phyloP scores from a whole-genome alignment of 2,329 filamentous ascomycete species.

The Claviceps cyperi region DNA sequence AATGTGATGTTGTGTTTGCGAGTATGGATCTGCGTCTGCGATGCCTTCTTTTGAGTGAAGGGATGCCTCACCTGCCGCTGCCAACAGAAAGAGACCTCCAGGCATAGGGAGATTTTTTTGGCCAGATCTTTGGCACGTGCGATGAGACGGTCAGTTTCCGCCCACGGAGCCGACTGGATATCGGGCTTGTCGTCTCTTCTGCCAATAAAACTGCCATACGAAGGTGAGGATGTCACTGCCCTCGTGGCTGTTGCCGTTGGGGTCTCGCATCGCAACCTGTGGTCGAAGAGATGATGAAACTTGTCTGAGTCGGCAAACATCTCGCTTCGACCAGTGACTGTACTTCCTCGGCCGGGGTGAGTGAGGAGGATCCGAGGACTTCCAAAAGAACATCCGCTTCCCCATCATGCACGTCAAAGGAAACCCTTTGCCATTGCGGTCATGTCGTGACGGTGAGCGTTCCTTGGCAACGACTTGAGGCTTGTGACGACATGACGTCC shows the following conservation, averaged over 20 bases:
- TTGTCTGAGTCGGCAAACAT: constrained; percentile 19
- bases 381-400: constrained; percentile 17
- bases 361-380: constrained; percentile 15
- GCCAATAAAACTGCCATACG: constrained; percentile 15
- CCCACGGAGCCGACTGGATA: constrained; percentile 14
- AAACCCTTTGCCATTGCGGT: constrained; percentile 1
- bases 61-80: background rate
- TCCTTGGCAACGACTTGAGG: background rate
- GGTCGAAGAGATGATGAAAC: constrained; percentile 20
- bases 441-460: background rate
- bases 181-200: constrained; percentile 3
- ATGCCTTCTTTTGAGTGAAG: background rate
- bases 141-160: constrained; percentile 22
- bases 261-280: constrained; percentile 7
- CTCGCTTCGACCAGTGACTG: constrained; percentile 16
- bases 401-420: constrained; percentile 20
- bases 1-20: background rate
- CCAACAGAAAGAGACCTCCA: constrained; percentile 5
- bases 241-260: constrained; percentile 12
- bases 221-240: constrained; percentile 20
- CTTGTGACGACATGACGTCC: background rate
- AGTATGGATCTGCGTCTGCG: background rate
- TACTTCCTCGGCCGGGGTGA: constrained; percentile 14
- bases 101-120: constrained; percentile 10
- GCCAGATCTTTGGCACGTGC: constrained; percentile 15